A percentile compares a stretch with the other conserved stretches of the same genome.
phyloP scores from a whole-genome alignment of 371 early-diverging fungal genomes.

The Entomophthora muscae region DNA sequence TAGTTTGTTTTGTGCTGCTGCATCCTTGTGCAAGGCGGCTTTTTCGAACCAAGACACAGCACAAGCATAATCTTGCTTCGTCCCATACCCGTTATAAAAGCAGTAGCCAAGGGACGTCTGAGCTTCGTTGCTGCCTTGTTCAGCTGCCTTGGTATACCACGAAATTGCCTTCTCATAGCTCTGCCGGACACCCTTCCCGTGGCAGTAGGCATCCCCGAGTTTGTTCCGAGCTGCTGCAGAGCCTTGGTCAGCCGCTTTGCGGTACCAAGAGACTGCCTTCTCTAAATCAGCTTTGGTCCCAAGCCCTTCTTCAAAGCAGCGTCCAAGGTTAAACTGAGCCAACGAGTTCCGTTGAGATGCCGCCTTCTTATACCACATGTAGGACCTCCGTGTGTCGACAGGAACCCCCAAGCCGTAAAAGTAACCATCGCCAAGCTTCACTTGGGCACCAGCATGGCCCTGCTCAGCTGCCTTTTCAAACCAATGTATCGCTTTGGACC shows the following conservation, averaged over 20 bases:
- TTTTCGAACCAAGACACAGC: constrained; percentile 52
- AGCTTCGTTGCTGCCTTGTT: constrained; percentile 57
- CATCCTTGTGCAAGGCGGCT: constrained; percentile 53
- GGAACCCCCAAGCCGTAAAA: constrained; percentile 71
- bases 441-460: constrained; percentile 55
- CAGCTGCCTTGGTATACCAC: constrained; percentile 56
- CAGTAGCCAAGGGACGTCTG: constrained; percentile 64
- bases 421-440: constrained; percentile 75
- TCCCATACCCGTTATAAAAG: constrained; percentile 54
- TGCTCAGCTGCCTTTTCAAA: constrained; percentile 42
- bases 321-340: constrained; percentile 61
- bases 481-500: constrained; percentile 43
- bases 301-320: constrained; percentile 62
- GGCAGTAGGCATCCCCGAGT: constrained; percentile 59
- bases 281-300: constrained; percentile 35
- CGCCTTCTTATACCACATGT: constrained; percentile 57
- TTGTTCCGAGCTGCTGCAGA: constrained; percentile 62
- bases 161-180: constrained; percentile 33
- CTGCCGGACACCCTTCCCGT: constrained; percentile 48
- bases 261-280: constrained; percentile 37
- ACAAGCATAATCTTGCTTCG: constrained; percentile 23
- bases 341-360: constrained; percentile 41
- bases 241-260: constrained; percentile 16
- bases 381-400: constrained; percentile 40
- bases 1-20: constrained; percentile 55